Base-by-base conservation (phyloP, 2,329 filamentous ascomycete species). In the Akanthomyces uredinophilus region DNA sequence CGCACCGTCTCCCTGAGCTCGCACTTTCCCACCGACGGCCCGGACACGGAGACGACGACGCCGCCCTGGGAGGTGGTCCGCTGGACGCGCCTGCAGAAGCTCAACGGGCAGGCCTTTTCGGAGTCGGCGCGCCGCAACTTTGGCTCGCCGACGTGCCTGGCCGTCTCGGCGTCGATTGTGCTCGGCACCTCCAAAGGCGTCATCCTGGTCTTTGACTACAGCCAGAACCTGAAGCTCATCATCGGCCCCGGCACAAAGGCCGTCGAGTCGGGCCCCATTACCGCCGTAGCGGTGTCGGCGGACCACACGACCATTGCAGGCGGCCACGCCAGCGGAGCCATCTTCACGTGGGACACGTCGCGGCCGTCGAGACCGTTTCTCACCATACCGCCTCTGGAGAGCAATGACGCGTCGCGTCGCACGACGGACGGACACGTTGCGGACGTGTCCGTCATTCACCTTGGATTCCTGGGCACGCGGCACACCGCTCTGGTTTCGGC, bases 61-160 rank as follows among this genome's bases (percentile, higher is more conserved):
- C 87, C 91, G 5, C 95, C 95, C 2, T 99, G 95, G 96, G 95
- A 99, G 70, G 92, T 98, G 60, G 90, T 99, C 63, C 85, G 93
- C 71, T 99, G 96, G 96, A 98, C 92, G 1, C 95, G 90, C 71
- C 78, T 99, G 62, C 91, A 88, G 70, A 98, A 96, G 73, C 85
- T 99, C 65, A 92, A 92, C 27, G 87, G 86, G 0, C 92, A 98
- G 73, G 87, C 91, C 4, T 98, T 98, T 73, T 96, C 94, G 2
- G 96, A 99, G 74, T 84, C 88, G 49, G 95, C 93, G 41, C 95
- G 87, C 77, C 88, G 95, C 64, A 97, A 91, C 74, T 98, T 97
- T 79, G 96, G 95, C 32, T 83, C 87, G 46, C 92, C 94, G 27
- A 97, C 94, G 0, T 97, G 92, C 77, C 83, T 98, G 69, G 88